Conservation (phyloP, 768 basidiomycete genomes). For the Paxillus involutus region DNA sequence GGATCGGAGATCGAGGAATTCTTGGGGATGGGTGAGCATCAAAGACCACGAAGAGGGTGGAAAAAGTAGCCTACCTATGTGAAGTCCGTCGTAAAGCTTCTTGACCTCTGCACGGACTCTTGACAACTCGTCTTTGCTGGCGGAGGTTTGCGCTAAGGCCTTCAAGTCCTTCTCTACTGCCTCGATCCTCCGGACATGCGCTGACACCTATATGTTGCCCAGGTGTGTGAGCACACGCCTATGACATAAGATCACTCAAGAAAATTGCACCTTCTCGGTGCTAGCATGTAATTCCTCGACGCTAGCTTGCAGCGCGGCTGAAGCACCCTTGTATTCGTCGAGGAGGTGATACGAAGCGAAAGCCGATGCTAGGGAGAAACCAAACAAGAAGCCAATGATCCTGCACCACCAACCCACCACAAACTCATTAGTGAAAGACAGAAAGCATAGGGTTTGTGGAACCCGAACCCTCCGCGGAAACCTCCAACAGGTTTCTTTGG, state of each 20-base stretch:
- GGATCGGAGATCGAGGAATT: conserved; percentile 77
- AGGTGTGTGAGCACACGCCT: background rate
- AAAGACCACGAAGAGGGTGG: background rate
- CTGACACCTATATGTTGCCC: conserved; percentile 56
- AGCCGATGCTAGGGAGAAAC: conserved; percentile 87
- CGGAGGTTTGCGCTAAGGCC: conserved; percentile 60
- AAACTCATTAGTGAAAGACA: background rate
- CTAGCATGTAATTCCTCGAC: conserved; percentile 84
- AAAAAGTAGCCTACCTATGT: conserved; percentile 55
- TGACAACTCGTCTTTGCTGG: conserved; percentile 79
- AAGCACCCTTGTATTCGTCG: conserved; percentile 89
- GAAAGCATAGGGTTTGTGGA: conserved; percentile 4
- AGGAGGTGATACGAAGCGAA: conserved; percentile 85
- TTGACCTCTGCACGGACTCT: conserved; percentile 79
- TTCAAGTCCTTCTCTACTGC: conserved; percentile 89
- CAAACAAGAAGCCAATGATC: conserved; percentile 83
- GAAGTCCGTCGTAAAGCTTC: conserved; percentile 82
- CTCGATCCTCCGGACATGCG: conserved; percentile 82
- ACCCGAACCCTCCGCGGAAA: conserved; percentile 60
- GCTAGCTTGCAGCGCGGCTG: conserved; percentile 82
- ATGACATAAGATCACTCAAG: background rate
- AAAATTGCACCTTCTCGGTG: conserved; percentile 66
- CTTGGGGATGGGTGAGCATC: conserved; percentile 32
- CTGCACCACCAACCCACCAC: conserved; percentile 33
- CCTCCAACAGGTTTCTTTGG: conserved; percentile 79